Evolutionary conservation across 2,329 filamentous ascomycete genomes (phyloP), one percentile per base, ranked within the genome.

Genomic region (Aspergillus sp.): DNA sequence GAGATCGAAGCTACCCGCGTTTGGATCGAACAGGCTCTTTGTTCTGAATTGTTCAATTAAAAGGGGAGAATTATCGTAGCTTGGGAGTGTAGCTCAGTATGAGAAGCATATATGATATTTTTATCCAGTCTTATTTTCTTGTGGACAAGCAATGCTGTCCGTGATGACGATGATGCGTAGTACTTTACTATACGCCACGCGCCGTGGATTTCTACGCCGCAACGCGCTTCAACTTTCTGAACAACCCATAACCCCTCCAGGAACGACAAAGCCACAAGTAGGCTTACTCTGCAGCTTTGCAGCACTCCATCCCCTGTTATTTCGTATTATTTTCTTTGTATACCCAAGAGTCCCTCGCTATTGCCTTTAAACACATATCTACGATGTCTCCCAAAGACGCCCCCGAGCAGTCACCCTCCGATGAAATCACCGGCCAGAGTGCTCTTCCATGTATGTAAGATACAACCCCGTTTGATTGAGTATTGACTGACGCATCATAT

Each of bases 351-450:
- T 11, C 29, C 33, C 8, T 9, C 31, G 8, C n/a, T 32, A 3
- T n/a, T 9, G 8, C 7, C 19, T 13, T 35, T 13, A 10, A 7
- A 13, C n/a, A 10, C 33, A 11, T 7, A 10, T 34, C 30, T 28
- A 67, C 12, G 39, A 96, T 97, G 90, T 87, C 90, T 27, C 90
- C 93, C 73, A 95, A 95, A 70, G 91, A 88, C 53, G 83, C 83
- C 4, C 85, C 88, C 12, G 93, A 93, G 44, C 19, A 19, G 19
- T 19, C 19, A 19, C 80, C 86, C 33, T 75, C 85, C 10, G 84
- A 88, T 63, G 89, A 95, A 68, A 80, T 88, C 37, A 94, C 87
- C 2, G 91, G 91, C 54, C 84, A 89, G 52, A 86, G 87, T 19
- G 85, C 88, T 54, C 79, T 97, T 29, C 91, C 91, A 7, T 75